Evolutionary conservation across 192 early-diverging fungal species (phyloP), one percentile per base, ranked within the genome.

Genomic region (Coemansia sp.): DNA sequence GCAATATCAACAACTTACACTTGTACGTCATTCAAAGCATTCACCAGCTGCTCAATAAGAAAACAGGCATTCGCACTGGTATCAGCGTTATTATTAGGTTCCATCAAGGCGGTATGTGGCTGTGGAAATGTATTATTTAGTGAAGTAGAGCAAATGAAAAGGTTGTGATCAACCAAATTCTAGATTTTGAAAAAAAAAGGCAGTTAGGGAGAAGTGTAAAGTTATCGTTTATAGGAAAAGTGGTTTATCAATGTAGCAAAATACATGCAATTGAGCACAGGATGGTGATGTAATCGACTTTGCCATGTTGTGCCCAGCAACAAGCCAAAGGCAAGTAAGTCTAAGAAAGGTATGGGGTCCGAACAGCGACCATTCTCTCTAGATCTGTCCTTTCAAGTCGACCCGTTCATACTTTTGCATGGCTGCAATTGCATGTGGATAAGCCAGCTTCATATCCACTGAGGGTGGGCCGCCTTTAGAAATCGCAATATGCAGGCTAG

Each of bases 351-450:
- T 44, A 25, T 58, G 57, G 30, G 30, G 31, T 8, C 25, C 18
- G 18, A 19, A 19, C 57, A 58, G 22, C 23, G 51, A 52, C n/a
- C 21, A 30, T 14, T 10, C 38, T 64, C 52, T 23, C 51, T 76
- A 72, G 12, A 90, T 85, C 56, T 90, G 90, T 18, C 92, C 92
- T 60, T 91, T 93, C 56, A 93, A 89, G 51, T 93, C 92, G 21
- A 91, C 82, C 68, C 85, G 89, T 25, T 82, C 79, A 59, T 86
- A 87, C 50, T 87, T 88, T 63, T 83, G 82, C 54, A 75, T 72
- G 34, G 84, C 82, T 12, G 87, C 84, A 2, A 71, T 31, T 28
- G 88, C 66, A 21, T 58, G 59, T 2, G 71, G 74, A 24, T 82
- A 64, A 5, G 89, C 88, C 6, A 59, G 65, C 52, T 87, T 89